Evolutionary conservation across 139 green algal species (phyloP), one percentile per base, ranked within the genome.

Genomic region (Chlamydomonas sphaeroides): DNA sequence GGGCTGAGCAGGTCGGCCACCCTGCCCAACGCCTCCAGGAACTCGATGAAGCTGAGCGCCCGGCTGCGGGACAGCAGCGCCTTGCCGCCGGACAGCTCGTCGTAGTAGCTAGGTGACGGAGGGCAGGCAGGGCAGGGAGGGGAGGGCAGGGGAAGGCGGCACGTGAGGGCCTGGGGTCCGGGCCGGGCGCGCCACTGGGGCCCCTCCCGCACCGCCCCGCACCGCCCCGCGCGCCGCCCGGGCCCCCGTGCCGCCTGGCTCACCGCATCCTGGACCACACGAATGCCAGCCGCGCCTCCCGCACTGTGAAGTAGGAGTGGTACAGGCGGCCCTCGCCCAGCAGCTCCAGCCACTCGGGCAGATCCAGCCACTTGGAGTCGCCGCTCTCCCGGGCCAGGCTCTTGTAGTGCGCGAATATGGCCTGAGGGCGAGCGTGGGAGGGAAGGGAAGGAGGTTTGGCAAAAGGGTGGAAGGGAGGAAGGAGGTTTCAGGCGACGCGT

Each of bases 11-110:
- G 83, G 59, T 94, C 88, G 2, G 90, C 90, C 38, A 90, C 65
- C 11, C 86, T 80, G 20, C 85, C 85, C 32, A 92, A 73, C 15
- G 85, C 89, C 83, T 94, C 90, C 61, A 94, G 77, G 76, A 94
- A 92, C 77, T 91, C 88, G 4, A 84, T 21, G 78, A 91, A 94
- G 28, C 83, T 85, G 25, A 94, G 83, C 17, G 78, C 68, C 57
- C 88, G 69, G 72, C 36, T 15, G 45, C 81, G 45, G 35, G 63
- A 48, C 66, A 38, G 51, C 32, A 42, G 14, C 26, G 35, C 65
- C 23, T 10, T 35, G 36, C 48, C 56, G 36, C 73, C 56, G 28
- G 41, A 36, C 61, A 72, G 62, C 74, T 81, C 74, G 41, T 81
- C 74, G 33, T 53, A 42, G 33, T 62, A 81, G 41, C 73, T 80